phyloP scores from a whole-genome alignment of 2,329 filamentous ascomycete species.

The Hymenoscyphus fraxineus region DNA sequence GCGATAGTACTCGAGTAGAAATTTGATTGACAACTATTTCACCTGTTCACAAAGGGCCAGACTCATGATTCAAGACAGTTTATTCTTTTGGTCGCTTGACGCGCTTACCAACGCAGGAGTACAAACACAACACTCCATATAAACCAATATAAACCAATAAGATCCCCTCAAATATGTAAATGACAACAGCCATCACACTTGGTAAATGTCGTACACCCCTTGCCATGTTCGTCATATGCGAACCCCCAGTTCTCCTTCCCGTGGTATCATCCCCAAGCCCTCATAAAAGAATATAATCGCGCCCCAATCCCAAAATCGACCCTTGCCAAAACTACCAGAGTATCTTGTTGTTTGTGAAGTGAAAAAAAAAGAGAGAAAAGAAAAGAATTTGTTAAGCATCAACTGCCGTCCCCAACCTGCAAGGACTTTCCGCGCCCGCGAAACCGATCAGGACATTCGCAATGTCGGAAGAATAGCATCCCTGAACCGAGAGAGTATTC shows the following conservation, averaged over 20 bases:
- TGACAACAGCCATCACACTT: conserved; percentile 2
- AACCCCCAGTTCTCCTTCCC: neutral
- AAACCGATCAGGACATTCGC: conserved; percentile 11
- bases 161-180: neutral
- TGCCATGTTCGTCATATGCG: neutral
- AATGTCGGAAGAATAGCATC: conserved; percentile 22
- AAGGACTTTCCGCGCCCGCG: conserved; percentile 4
- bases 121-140: neutral
- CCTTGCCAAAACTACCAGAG: neutral
- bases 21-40: too few species aligned
- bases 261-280: conserved; percentile 4
- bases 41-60: too few species aligned
- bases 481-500: conserved; percentile 13
- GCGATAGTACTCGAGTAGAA: too few species aligned
- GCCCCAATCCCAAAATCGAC: neutral
- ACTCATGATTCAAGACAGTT: too few species aligned
- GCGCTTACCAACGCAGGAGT: neutral
- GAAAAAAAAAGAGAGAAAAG: neutral
- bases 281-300: conserved; percentile 3
- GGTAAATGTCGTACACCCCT: neutral
- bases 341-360: neutral
- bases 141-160: neutral
- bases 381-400: neutral
- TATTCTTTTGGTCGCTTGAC: too few species aligned
- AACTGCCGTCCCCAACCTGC: conserved; percentile 1